Base-by-base conservation (phyloP, 345 rosid species). In the Zanthoxylum bungeanum region DNA sequence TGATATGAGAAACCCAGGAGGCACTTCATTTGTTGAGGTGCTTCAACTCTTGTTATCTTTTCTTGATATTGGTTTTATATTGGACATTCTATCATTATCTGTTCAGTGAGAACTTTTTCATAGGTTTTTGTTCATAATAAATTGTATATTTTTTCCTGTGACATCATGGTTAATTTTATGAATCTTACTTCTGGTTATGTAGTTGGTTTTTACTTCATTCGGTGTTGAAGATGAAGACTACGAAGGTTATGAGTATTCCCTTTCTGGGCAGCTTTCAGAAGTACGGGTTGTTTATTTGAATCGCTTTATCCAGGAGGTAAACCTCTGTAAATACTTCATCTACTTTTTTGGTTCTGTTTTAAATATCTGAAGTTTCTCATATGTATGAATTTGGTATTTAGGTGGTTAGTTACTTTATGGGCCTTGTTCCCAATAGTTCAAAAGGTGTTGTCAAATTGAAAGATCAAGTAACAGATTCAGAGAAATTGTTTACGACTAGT, bases 271-370 rank as follows among this genome's bases (percentile, higher is more conserved):
- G 85, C 88, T 95, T 75, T 95, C 99, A 68, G 99, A 95, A 95
- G 98, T 95, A 69, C 97, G 97, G 59, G 40, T 95, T 78, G 93
- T 95, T 74, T 95, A 88, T 83, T 79, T 95, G 78, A 92, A 92
- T 81, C 97, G 99, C 68, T 95, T 95, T 84, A 85, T 95, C 71
- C 98, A 89, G 87, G 99, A 95, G 99, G 99, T 95, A 88, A 88
- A 71, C 39, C 31, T 0, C 40, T 52, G 73, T 31, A 56, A 64
- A 25, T 60, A 10, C 44, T 17, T 17, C 57, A 44, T 37, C 71
- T 58, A 40, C 30, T 14, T 27, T 27, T 25, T 40, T 28, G 57
- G 19, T 22, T 52, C 31, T 73, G 24, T 56, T 68, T 79, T 80
- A 80, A 66, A 69, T 61, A 65, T 63, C 65, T 74, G 56, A 79